Percentiles rank a stretch among this genome's conserved stretches.
These are phyloP conservation scores for Hypoxylon sp. DNA, from an alignment of 2,329 filamentous ascomycete species.

Conservation along the genomic window DNA sequence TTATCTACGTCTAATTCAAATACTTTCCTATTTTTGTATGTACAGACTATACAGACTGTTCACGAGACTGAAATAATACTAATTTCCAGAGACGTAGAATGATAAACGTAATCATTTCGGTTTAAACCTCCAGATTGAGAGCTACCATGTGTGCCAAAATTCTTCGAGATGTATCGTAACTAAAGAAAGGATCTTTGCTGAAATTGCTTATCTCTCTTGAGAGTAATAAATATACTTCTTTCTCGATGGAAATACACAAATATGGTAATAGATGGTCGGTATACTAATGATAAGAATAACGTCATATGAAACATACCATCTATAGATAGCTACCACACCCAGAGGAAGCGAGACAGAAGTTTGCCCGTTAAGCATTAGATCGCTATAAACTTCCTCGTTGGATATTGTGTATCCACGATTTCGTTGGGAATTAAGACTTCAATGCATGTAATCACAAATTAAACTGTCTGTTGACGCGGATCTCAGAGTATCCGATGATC, in stretches of 20 bases:
- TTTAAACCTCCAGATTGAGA: neutral
- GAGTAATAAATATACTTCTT: neutral
- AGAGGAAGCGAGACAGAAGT: neutral
- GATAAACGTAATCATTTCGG: neutral
- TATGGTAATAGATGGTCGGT: neutral
- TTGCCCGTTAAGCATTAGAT: neutral
- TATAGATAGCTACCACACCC: neutral
- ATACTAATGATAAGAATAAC: neutral
- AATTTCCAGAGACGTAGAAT: too few species aligned
- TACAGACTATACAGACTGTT: too few species aligned
- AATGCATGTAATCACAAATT: neutral
- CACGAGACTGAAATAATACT: neutral
- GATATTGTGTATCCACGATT: neutral
- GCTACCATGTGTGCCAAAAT: neutral
- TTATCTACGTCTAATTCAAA: neutral
- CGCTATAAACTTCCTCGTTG: conserved; percentile 5
- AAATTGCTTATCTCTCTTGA: neutral
- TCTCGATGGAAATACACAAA: neutral
- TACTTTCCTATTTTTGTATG: neutral
- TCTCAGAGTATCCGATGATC: neutral
- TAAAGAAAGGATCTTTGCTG: too few species aligned
- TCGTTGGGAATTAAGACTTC: neutral
- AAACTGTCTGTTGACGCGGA: neutral
- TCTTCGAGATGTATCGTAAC: too few species aligned
- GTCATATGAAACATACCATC: conserved; percentile 2